phyloP scores from a whole-genome alignment of 345 rosid species.

The Tarenaya hassleriana region DNA sequence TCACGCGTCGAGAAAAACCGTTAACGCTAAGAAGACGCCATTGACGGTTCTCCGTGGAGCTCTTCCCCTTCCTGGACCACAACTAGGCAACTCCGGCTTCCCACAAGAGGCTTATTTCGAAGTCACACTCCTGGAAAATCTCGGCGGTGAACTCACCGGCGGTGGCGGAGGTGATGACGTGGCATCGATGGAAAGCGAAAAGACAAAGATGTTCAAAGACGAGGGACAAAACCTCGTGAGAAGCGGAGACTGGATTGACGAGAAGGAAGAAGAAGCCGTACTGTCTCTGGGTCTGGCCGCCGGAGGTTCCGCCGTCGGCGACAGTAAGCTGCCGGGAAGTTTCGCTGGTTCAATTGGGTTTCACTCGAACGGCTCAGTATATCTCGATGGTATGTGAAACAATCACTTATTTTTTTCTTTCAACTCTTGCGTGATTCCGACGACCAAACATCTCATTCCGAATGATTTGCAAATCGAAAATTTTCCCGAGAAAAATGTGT shows the following conservation, averaged over 20 bases:
- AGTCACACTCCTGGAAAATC: constrained; percentile 47
- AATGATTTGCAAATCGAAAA: background rate
- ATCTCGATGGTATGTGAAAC: constrained; percentile 62
- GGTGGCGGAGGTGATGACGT: constrained; percentile 14
- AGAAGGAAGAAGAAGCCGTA: constrained; percentile 33
- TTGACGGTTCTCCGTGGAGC: constrained; percentile 59
- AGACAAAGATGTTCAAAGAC: constrained; percentile 50
- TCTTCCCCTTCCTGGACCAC: constrained; percentile 88
- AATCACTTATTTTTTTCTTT: background rate
- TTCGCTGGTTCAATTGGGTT: constrained; percentile 84
- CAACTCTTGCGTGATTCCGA: background rate
- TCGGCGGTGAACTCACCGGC: constrained; percentile 11
- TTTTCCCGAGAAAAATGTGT: background rate
- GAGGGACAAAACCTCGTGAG: constrained; percentile 37
- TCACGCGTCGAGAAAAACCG: constrained; percentile 23
- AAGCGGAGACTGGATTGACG: constrained; percentile 23
- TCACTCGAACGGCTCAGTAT: constrained; percentile 75
- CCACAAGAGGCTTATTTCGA: constrained; percentile 95
- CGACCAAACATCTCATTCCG: background rate
- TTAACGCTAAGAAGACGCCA: constrained; percentile 21
- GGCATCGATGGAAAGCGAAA: constrained; percentile 47
- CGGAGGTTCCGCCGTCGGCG: constrained; percentile 40
- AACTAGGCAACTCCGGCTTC: constrained; percentile 60
- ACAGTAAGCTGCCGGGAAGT: constrained; percentile 59
- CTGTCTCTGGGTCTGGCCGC: constrained; percentile 61